Conservation (phyloP, 768 basidiomycete species). For the Boletus tylopilopsis region DNA sequence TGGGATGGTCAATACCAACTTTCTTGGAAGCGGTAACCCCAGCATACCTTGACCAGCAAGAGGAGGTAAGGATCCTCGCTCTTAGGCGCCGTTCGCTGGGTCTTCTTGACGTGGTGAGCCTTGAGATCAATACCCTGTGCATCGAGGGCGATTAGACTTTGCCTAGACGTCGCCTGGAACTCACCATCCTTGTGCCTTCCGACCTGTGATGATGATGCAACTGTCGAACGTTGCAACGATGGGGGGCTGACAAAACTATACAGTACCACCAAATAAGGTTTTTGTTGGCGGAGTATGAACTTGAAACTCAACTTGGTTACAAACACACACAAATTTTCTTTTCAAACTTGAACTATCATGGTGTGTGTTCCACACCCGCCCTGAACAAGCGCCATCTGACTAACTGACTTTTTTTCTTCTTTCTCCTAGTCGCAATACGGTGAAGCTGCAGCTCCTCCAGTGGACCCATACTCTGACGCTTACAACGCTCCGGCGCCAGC, state of each 20-base stretch:
- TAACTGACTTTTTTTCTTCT: conserved; percentile 4
- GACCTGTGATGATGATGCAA: conserved; percentile 47
- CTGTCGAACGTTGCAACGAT: conserved; percentile 32
- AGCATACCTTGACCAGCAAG: conserved; percentile 89
- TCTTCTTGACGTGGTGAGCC: conserved; percentile 99
- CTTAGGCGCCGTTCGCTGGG: conserved; percentile 89
- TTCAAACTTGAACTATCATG: conserved; percentile 64
- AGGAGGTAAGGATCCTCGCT: conserved; percentile 99
- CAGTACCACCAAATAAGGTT: conserved; percentile 44
- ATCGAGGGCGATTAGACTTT: conserved; percentile 10
- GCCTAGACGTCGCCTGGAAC: conserved; percentile 35
- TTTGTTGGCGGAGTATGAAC: conserved; percentile 25
- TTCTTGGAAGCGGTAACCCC: conserved; percentile 8
- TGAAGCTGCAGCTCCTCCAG: conserved; percentile 52
- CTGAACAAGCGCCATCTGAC: neutral
- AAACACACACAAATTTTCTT: conserved; percentile 40
- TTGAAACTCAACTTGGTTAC: conserved; percentile 34
- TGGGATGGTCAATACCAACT: conserved; percentile 4
- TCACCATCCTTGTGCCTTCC: conserved; percentile 82
- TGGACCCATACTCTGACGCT: conserved; percentile 81
- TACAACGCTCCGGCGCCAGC: conserved; percentile 64
- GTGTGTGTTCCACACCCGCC: conserved; percentile 37
- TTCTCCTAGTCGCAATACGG: conserved; percentile 51
- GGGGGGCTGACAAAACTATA: conserved; percentile 68
- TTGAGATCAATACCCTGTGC: conserved; percentile 91